Evolutionary conservation across 106 monocot genomes (phyloP).

Genomic region (Acorus gramineus): DNA sequence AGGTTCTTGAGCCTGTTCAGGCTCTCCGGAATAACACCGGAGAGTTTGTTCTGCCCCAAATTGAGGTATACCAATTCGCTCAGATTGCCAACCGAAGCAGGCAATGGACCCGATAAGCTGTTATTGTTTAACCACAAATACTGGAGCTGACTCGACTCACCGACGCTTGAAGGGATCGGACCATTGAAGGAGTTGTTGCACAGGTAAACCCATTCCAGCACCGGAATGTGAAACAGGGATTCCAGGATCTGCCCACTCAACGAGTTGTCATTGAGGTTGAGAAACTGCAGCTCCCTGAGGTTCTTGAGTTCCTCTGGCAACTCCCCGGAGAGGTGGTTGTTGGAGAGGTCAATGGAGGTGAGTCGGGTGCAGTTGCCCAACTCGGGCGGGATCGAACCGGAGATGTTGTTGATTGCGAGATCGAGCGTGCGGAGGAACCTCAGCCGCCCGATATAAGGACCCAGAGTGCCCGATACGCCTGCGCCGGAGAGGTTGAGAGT

Average conservation of each 20-base stretch:
- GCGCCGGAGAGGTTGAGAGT: constrained; percentile 21
- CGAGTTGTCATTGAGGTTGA: constrained; percentile 44
- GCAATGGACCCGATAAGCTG: constrained; percentile 44
- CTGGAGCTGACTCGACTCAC: constrained; percentile 21
- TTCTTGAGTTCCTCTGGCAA: constrained; percentile 38
- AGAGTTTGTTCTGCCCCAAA: constrained; percentile 44
- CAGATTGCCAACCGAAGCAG: constrained; percentile 55
- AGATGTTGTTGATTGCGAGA: constrained; percentile 24
- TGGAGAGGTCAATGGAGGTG: constrained; percentile 44
- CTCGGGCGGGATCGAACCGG: constrained; percentile 43
- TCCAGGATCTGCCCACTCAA: constrained; percentile 45
- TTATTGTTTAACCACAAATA: constrained; percentile 41
- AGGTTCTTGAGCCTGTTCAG: constrained; percentile 37
- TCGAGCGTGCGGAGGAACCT: constrained; percentile 27
- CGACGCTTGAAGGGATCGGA: constrained; percentile 25
- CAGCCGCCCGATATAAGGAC: constrained; percentile 39
- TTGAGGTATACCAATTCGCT: constrained; percentile 42
- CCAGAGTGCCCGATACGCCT: constrained; percentile 38
- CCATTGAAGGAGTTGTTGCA: constrained; percentile 50
- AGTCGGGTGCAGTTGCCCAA: constrained; percentile 54
- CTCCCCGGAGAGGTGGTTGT: constrained; percentile 41
- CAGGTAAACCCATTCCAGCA: constrained; percentile 37
- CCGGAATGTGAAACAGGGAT: constrained; percentile 22
- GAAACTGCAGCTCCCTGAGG: constrained; percentile 19
- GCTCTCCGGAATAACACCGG: constrained; percentile 37